phyloP scores from a whole-genome alignment of 2,329 filamentous ascomycete species.

The Penicillium polonicum region DNA sequence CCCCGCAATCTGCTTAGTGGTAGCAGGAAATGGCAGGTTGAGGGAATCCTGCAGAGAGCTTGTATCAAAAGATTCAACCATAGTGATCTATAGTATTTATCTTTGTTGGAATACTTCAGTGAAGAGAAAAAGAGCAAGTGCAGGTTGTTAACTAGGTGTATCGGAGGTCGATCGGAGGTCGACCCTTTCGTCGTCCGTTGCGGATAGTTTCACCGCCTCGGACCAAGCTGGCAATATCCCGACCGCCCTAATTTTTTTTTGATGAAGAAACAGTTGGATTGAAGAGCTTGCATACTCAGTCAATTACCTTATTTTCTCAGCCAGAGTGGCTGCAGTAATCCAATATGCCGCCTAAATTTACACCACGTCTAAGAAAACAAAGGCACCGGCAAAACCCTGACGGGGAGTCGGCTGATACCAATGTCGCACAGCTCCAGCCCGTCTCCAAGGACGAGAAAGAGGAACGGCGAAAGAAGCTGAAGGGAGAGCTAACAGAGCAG shows the following conservation, averaged over 20 bases:
- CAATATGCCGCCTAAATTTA: conserved; percentile 48
- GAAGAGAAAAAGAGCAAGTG: not conserved
- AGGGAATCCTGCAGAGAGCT: conserved; percentile 42
- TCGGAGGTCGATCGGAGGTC: conserved; percentile 3
- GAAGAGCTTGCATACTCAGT: conserved; percentile 5
- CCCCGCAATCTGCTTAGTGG: conserved; percentile 59
- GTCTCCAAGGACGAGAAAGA: conserved; percentile 54
- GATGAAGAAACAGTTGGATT: conserved; percentile 6
- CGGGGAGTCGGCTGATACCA: conserved; percentile 46
- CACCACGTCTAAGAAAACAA: conserved; percentile 60
- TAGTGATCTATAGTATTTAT: conserved; percentile 7
- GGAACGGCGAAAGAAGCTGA: conserved; percentile 52
- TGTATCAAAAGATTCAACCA: conserved; percentile 28
- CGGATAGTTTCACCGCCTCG: conserved; percentile 16
- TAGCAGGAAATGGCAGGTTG: conserved; percentile 65
- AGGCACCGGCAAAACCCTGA: conserved; percentile 43
- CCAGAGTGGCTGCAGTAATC: conserved; percentile 10
- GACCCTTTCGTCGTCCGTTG: not conserved
- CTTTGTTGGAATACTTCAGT: not conserved
- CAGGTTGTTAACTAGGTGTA: not conserved
- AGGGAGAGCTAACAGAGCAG: conserved; percentile 54
- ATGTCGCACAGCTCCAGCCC: conserved; percentile 44
- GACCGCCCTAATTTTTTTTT: conserved; percentile 28
- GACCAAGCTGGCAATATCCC: conserved; percentile 13
- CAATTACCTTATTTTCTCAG: conserved; percentile 12